Percentiles rank a stretch among this genome's conserved stretches.
phyloP scores from a whole-genome alignment of 2,329 filamentous ascomycete species.

The Penicillium sp. region DNA sequence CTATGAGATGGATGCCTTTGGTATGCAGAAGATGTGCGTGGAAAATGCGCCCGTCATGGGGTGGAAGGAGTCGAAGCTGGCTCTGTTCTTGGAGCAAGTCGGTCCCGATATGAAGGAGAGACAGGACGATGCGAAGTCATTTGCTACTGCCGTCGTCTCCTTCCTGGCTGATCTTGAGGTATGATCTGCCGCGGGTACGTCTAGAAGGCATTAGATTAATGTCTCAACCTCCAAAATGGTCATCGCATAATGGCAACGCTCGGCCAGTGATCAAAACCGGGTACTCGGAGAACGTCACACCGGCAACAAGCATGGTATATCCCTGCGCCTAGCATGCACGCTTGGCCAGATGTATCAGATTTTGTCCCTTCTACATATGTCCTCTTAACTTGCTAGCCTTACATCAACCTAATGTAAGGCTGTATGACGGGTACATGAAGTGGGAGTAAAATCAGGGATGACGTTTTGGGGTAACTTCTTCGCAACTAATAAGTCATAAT shows the following conservation, averaged over 20 bases:
- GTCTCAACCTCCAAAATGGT: neutral
- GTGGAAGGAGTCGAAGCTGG: slow-evolving; percentile 26
- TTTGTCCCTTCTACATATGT: no score
- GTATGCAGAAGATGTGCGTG: slow-evolving; percentile 23
- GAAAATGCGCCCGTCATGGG: slow-evolving; percentile 22
- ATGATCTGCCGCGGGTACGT: slow-evolving; percentile 8
- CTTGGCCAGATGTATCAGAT: neutral
- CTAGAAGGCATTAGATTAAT: neutral
- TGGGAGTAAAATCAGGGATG: no score
- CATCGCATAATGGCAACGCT: neutral
- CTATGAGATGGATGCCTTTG: slow-evolving; percentile 27
- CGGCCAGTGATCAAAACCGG: neutral
- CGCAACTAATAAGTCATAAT: no score
- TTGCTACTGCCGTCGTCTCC: slow-evolving; percentile 25
- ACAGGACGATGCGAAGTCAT: slow-evolving; percentile 23
- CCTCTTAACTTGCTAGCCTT: no score
- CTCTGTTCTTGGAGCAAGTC: slow-evolving; percentile 24
- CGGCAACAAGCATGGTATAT: neutral
- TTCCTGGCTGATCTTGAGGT: slow-evolving; percentile 22
- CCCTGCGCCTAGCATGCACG: neutral
- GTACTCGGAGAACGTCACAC: no score
- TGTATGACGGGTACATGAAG: no score
- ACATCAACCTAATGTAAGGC: no score
- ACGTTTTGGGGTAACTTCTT: no score
- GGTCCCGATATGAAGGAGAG: slow-evolving; percentile 19